phyloP scores from a whole-genome alignment of 495 filamentous ascomycete genomes.

The Achaetomiella virescens region DNA sequence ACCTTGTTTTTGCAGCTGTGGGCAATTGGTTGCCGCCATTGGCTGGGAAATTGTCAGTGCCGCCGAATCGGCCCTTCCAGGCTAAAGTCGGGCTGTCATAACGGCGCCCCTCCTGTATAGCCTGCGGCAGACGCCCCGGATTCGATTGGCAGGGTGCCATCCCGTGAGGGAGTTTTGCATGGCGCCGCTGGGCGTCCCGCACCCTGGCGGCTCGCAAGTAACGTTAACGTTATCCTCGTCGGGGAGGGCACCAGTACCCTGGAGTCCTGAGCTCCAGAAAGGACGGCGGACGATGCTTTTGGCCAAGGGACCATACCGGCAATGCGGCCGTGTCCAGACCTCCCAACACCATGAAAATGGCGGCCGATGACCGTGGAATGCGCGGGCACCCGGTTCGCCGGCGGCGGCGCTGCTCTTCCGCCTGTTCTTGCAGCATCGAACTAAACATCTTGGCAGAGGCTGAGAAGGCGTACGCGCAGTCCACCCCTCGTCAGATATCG shows the following conservation, averaged over 20 bases:
- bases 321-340: neutral
- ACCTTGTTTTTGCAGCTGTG: constrained; percentile 33
- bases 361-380: too few species aligned
- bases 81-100: constrained; percentile 32
- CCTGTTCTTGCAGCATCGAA: neutral
- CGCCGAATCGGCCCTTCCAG: constrained; percentile 38
- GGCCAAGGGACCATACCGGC: too few species aligned
- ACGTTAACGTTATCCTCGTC: constrained; percentile 1
- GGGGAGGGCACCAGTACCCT: neutral
- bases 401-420: neutral
- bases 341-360: neutral
- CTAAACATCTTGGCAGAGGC: neutral
- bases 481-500: neutral
- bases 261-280: too few species aligned
- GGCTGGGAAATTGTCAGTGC: constrained; percentile 27
- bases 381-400: neutral
- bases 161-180: constrained; percentile 29
- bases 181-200: constrained; percentile 15
- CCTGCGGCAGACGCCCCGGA: constrained; percentile 27
- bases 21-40: constrained; percentile 23
- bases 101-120: constrained; percentile 27
- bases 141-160: constrained; percentile 31
- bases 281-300: too few species aligned
- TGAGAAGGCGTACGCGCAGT: neutral
- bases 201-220: constrained; percentile 15